A percentile compares a stretch with the other conserved stretches of the same genome.
phyloP scores from a whole-genome alignment of 192 early-diverging fungal genomes.

The Backusella morwellensis region DNA sequence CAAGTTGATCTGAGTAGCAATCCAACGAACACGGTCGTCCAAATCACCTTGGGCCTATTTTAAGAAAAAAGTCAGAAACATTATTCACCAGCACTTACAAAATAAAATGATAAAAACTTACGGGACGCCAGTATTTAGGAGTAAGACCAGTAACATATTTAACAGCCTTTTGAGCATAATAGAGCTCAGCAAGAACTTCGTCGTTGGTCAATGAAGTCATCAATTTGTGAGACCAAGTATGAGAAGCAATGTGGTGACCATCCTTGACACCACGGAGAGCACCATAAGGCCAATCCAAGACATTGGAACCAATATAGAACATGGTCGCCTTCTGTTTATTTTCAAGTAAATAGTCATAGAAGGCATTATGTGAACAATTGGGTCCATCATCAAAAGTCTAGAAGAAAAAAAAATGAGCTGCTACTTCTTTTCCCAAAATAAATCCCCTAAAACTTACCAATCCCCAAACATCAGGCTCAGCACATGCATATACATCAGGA shows the following conservation, averaged over 20 bases:
- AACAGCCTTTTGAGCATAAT: slow-evolving; percentile 51
- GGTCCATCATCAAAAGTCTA: slow-evolving; percentile 57
- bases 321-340: slow-evolving; percentile 34
- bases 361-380: slow-evolving; percentile 35
- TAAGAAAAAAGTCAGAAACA: not conserved
- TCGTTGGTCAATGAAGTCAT: slow-evolving; percentile 43
- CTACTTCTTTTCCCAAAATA: not conserved
- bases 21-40: slow-evolving; percentile 48
- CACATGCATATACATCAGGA: slow-evolving; percentile 5
- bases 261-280: slow-evolving; percentile 35
- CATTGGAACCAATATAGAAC: slow-evolving; percentile 41
- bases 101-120: slow-evolving; percentile 27
- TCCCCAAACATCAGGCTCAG: slow-evolving; percentile 21
- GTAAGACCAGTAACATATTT: slow-evolving; percentile 45
- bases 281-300: slow-evolving; percentile 32
- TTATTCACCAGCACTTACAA: not conserved
- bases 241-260: slow-evolving; percentile 57
- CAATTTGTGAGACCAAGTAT: slow-evolving; percentile 57
- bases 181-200: slow-evolving; percentile 52
- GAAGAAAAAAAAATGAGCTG: not conserved
- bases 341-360: slow-evolving; percentile 41
- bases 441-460: not conserved
- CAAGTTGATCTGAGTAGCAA: slow-evolving; percentile 44
- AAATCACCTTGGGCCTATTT: slow-evolving; percentile 39
- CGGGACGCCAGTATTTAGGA: slow-evolving; percentile 50